These are phyloP conservation scores for Xylaria sp. DNA, from an alignment of 2,329 filamentous ascomycete species.

Conservation along the genomic window DNA sequence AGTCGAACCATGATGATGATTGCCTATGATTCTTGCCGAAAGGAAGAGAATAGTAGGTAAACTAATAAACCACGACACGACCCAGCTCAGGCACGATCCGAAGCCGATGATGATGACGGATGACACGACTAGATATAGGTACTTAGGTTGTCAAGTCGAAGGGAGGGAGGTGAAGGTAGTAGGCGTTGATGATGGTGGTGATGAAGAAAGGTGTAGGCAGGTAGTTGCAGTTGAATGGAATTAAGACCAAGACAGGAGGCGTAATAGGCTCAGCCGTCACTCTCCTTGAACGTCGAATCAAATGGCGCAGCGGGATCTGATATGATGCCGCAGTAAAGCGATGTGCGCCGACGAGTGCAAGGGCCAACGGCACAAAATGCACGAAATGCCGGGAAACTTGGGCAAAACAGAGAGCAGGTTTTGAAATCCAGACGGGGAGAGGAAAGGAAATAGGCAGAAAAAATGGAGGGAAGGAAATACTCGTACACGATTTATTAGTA, in stretches of 20 bases:
- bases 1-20: conserved; percentile 26
- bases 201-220: conserved; percentile 1
- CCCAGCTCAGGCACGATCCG: conserved; percentile 2
- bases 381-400: neutral
- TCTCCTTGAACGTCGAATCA: conserved; percentile 26
- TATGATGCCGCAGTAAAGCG: conserved; percentile 11
- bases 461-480: conserved; percentile 4
- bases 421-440: neutral
- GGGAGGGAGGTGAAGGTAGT: neutral
- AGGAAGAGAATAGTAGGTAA: conserved; percentile 9
- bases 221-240: conserved; percentile 9
- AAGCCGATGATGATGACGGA: conserved; percentile 7
- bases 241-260: conserved; percentile 17
- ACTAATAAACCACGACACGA: neutral
- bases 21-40: conserved; percentile 3
- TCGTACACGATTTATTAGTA: conserved; percentile 3
- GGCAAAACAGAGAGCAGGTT: neutral
- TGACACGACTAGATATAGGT: neutral
- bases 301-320: conserved; percentile 20
- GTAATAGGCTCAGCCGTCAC: conserved; percentile 25
- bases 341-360: conserved; percentile 7
- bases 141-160: neutral
- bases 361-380: conserved; percentile 2
- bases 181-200: neutral
- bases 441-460: neutral